These are phyloP conservation scores for Cytospora paraplurivora DNA, from an alignment of 2,329 filamentous ascomycete genomes.

Conservation along the genomic window DNA sequence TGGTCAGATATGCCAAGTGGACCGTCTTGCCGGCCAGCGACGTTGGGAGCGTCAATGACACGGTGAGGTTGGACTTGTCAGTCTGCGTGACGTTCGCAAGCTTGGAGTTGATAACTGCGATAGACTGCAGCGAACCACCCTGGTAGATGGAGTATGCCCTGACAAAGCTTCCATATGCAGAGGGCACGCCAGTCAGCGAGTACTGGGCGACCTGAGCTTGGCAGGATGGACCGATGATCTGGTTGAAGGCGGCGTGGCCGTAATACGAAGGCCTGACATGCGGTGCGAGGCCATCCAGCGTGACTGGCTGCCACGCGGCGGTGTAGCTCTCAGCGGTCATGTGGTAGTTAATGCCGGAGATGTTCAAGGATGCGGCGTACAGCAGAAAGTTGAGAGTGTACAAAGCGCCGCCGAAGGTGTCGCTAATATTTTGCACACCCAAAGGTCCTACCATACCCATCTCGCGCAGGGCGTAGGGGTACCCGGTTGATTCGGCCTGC, in stretches of 20 bases:
- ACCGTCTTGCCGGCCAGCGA: constrained; percentile 44
- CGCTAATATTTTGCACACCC: constrained; percentile 47
- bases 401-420: constrained; percentile 51
- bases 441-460: constrained; percentile 54
- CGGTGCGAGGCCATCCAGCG: constrained; percentile 42
- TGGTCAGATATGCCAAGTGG: constrained; percentile 51
- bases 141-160: constrained; percentile 50
- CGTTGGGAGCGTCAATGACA: constrained; percentile 44
- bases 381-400: constrained; percentile 56
- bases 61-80: constrained; percentile 43
- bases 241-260: constrained; percentile 52
- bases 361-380: constrained; percentile 50
- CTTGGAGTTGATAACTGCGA: constrained; percentile 50
- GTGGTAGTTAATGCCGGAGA: constrained; percentile 52
- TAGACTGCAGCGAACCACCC: constrained; percentile 42
- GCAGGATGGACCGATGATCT: constrained; percentile 47
- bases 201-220: constrained; percentile 46
- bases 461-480: constrained; percentile 52
- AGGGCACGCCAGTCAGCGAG: constrained; percentile 36
- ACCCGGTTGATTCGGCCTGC: constrained; percentile 43
- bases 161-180: constrained; percentile 44
- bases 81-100: constrained; percentile 43
- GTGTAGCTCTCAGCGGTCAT: constrained; percentile 57
- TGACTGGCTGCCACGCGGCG: constrained; percentile 51
- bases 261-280: constrained; percentile 54